Conservation (phyloP, 2,329 filamentous ascomycete species). For the Colletotrichum somersetense region DNA sequence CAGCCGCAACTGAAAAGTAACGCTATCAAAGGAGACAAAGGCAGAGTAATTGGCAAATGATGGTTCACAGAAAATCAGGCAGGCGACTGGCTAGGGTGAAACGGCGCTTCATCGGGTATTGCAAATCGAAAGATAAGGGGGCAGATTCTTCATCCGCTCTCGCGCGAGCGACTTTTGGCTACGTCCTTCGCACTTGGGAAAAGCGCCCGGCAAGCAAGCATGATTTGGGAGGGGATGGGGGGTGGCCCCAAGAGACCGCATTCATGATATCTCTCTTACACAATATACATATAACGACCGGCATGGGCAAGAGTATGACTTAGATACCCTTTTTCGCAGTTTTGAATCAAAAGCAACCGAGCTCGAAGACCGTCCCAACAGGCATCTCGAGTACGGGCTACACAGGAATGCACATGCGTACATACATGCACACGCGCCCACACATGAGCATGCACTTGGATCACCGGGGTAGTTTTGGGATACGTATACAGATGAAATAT, state of each 20-base stretch:
- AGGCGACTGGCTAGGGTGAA: neutral
- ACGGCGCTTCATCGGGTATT: neutral
- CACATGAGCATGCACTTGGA: neutral
- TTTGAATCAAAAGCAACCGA: neutral
- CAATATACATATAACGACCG: slow-evolving; percentile 1
- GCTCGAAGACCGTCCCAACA: neutral
- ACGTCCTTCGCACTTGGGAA: neutral
- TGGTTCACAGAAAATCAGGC: slow-evolving; percentile 1
- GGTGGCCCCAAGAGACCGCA: neutral
- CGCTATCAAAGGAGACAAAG: neutral
- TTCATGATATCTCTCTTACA: neutral
- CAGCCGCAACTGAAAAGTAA: neutral
- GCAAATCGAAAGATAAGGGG: neutral
- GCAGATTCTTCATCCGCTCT: neutral
- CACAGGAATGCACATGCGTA: neutral
- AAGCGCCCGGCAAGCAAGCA: neutral
- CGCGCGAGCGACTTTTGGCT: neutral
- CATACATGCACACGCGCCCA: neutral
- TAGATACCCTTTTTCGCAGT: slow-evolving; percentile 9
- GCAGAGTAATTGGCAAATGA: neutral
- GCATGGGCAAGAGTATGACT: slow-evolving; percentile 15
- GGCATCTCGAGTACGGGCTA: neutral
- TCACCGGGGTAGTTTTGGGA: neutral
- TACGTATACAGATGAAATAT: slow-evolving; percentile 7
- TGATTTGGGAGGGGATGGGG: neutral